A percentile compares a stretch with the other conserved stretches of the same genome.
These are phyloP conservation scores for Plasmodium vinckei DNA, from an alignment of 169 alveolate species.

Conservation along the genomic window DNA sequence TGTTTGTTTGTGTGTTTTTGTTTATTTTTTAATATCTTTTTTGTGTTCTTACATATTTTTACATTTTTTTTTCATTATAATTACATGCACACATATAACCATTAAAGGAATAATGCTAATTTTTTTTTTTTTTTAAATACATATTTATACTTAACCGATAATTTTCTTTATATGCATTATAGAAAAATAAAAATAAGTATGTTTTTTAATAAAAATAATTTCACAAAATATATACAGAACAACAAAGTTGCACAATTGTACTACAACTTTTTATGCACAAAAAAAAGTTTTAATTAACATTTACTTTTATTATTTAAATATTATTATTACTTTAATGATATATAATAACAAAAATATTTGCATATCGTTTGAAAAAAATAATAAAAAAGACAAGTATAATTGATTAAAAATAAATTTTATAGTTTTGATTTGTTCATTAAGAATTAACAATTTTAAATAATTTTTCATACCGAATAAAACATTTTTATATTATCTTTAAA, in stretches of 20 bases:
- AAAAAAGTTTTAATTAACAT: neutral
- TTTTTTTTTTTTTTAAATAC: constrained; percentile 4
- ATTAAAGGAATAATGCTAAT: constrained; percentile 5
- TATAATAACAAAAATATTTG: too few relatives aligned
- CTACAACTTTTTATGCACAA: constrained; percentile 26
- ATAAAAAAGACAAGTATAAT: too few relatives aligned
- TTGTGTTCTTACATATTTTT: constrained; percentile 33
- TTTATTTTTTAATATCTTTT: constrained; percentile 11
- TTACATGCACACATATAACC: constrained; percentile 12
- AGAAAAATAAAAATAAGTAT: constrained; percentile 8
- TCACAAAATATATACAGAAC: neutral
- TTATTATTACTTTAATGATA: constrained; percentile 7
- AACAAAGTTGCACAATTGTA: constrained; percentile 6
- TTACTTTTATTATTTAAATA: neutral
- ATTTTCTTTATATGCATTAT: neutral
- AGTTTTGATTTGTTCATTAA: too few relatives aligned
- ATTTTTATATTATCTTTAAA: too few relatives aligned
- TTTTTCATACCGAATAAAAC: too few relatives aligned
- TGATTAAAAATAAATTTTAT: too few relatives aligned
- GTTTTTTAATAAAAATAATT: constrained; percentile 27
- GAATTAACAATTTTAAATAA: too few relatives aligned
- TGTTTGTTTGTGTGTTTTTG: constrained; percentile 36
- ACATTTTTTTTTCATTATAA: constrained; percentile 38
- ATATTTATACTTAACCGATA: neutral
- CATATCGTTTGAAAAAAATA: too few relatives aligned